Evolutionary conservation across 208 protist genomes (phyloP).

Genomic region (Crithidia sp.): DNA sequence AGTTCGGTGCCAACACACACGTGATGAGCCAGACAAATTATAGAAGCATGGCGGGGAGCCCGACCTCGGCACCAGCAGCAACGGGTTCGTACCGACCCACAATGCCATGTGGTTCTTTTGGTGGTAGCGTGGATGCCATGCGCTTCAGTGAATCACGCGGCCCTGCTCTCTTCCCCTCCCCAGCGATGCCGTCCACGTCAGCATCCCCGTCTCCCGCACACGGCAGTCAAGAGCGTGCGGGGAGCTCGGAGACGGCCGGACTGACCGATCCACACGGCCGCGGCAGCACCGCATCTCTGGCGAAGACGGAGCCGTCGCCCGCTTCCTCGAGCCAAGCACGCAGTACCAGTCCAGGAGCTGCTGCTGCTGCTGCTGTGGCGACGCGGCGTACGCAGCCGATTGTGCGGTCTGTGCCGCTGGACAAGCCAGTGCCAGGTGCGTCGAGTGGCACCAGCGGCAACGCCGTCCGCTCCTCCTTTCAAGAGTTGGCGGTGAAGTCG

Average conservation of each 20-base stretch:
- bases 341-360: neutral
- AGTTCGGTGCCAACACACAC: constrained; percentile 26
- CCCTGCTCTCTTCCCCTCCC: neutral
- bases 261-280: constrained; percentile 37
- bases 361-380: neutral
- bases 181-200: constrained; percentile 3
- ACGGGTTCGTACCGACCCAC: neutral
- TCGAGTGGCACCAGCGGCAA: neutral
- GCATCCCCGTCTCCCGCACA: constrained; percentile 16
- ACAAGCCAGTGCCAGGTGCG: neutral
- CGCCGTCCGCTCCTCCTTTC: constrained; percentile 7
- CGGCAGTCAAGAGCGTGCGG: constrained; percentile 33
- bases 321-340: neutral
- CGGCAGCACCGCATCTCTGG: constrained; percentile 14
- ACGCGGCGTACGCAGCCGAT: constrained; percentile 1
- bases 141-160: neutral
- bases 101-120: too few relatives aligned
- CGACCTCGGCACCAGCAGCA: neutral
- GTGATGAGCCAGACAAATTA: neutral
- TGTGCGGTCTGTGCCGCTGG: neutral
- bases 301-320: constrained; percentile 19
- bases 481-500: constrained; percentile 39
- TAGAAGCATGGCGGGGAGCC: neutral
- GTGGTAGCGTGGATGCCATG: too few relatives aligned
- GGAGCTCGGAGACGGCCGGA: constrained; percentile 31